A percentile compares a stretch with the other conserved stretches of the same genome.
Evolutionary conservation across 208 protist genomes (phyloP).

Genomic region (Tritrichomonas musculus): DNA sequence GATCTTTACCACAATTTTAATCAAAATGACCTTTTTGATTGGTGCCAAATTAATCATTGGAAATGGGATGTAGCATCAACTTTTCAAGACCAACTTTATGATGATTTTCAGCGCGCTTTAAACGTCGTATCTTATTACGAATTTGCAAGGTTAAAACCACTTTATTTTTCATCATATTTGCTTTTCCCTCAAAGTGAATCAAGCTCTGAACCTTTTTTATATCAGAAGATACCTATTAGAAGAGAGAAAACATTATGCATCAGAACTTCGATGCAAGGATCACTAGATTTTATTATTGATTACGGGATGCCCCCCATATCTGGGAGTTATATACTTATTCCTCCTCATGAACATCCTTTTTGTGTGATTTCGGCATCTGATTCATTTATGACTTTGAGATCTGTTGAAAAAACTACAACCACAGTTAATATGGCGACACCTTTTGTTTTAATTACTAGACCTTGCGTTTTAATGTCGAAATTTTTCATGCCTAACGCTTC

Average conservation of each 20-base stretch:
- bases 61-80: not conserved
- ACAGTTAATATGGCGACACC: too few species aligned
- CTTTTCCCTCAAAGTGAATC: not conserved
- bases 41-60: not conserved
- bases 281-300: not conserved
- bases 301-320: not conserved
- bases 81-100: not conserved
- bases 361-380: not conserved
- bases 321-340: not conserved
- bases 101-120: not conserved
- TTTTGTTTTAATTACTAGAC: too few species aligned
- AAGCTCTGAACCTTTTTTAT: not conserved
- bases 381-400: too few species aligned
- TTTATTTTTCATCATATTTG: slow-evolving; percentile 24
- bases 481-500: too few species aligned
- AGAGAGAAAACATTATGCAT: not conserved
- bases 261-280: not conserved
- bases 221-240: not conserved
- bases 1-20: not conserved
- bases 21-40: not conserved
- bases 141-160: not conserved
- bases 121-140: not conserved
- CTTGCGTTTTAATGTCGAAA: too few species aligned
- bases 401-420: too few species aligned
- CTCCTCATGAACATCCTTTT: slow-evolving; percentile 17